Conservation (phyloP, 805 yeast species). For the Pichia kluyveri region DNA sequence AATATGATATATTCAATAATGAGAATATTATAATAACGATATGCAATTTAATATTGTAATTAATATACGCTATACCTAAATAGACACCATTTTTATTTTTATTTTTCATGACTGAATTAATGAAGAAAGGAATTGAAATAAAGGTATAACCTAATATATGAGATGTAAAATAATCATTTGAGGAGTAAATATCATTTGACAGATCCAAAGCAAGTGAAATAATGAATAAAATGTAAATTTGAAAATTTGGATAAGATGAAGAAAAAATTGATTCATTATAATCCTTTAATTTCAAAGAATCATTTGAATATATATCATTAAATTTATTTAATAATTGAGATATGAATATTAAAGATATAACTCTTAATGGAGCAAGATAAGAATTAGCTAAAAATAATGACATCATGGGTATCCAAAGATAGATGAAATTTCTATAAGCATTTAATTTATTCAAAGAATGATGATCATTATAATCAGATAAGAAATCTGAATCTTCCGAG, state of each 20-base stretch:
- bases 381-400: conserved; percentile 15
- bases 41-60: background rate
- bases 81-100: background rate
- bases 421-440: background rate
- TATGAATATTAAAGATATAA: conserved; percentile 18
- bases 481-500: no score
- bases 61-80: background rate
- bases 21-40: background rate
- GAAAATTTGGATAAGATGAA: background rate
- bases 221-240: conserved; percentile 12
- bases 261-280: no score
- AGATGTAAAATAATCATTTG: background rate
- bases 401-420: conserved; percentile 12
- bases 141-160: conserved; percentile 5
- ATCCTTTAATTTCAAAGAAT: no score
- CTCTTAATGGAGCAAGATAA: conserved; percentile 21
- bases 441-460: no score
- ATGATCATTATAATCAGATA: no score
- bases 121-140: conserved; percentile 1
- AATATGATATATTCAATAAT: conserved; percentile 7
- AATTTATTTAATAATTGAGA: conserved; percentile 2
- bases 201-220: conserved; percentile 6
- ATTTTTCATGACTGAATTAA: background rate
- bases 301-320: no score
- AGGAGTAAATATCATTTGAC: background rate